Evolutionary conservation across 2,329 filamentous ascomycete genomes (phyloP), one percentile per base, ranked within the genome.

Genomic region (Alternaria metachromatica): DNA sequence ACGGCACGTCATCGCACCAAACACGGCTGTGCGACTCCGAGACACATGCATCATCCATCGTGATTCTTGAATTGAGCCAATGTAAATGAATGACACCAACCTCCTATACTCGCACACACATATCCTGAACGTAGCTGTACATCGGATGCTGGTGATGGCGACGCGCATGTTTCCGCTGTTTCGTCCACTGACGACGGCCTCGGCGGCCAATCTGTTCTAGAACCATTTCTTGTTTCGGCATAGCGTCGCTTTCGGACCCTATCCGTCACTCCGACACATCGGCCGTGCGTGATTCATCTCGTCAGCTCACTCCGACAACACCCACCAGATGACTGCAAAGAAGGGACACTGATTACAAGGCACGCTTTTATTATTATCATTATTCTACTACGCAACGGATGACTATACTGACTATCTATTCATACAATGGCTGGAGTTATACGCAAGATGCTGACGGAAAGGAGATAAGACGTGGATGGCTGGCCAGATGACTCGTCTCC

Each of bases 1-100:
- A 55, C 55, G 26, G 48, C 51, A 69, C 69, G 65, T 73, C 67
- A 69, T 68, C 59, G 59, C 58, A 37, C 60, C 28, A 25, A 43
- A 54, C 20, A n/a, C 49, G 46, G 56, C 33, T 26, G 46, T 20
- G 45, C 13, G 26, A 41, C 28, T 41, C 37, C 58, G 20, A 41
- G 10, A 12, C 41, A 12, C 21, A 44, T 13, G 21, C 28, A 12
- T 23, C 28, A 12, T 23, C 12, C 18, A 23, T 51, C 28, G 28
- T 51, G 28, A 23, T 12, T 20, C 8, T 5, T 12, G 15, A 13
- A 23, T 15, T 44, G 9, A 8, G 3, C 4, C 7, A 7, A 15
- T 8, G 15, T 9, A 2, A 37, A 15, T 37, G 7, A 15, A 37
- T 15, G 7, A 2, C 7, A 15, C 4, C 13, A 37, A 4, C 13